Conservation (phyloP, 768 basidiomycete genomes). For the Termitomyces sp. region DNA sequence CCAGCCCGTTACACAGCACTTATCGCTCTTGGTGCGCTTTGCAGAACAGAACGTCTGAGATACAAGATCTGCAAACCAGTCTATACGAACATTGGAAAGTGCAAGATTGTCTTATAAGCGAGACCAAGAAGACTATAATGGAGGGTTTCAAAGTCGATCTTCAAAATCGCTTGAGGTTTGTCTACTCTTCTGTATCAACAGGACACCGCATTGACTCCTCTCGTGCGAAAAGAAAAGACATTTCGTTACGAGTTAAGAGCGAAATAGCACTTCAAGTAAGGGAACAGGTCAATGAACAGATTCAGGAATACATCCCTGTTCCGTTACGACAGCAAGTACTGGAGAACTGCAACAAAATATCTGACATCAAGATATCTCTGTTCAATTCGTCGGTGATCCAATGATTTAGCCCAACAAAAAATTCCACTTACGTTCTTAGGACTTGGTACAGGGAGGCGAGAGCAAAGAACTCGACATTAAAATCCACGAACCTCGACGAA, state of each 20-base stretch:
- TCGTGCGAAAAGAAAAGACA: constrained; percentile 11
- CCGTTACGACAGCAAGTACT: constrained; percentile 37
- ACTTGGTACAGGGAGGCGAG: constrained; percentile 36
- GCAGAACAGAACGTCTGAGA: constrained; percentile 10
- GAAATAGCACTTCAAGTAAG: constrained; percentile 39
- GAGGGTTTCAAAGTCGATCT: constrained; percentile 18
- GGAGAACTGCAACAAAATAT: constrained; percentile 37
- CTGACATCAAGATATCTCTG: constrained; percentile 37
- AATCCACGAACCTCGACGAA: constrained; percentile 35
- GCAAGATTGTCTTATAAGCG: constrained; percentile 17
- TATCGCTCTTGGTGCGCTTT: neutral
- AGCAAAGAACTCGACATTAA: constrained; percentile 38
- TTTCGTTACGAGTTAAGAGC: constrained; percentile 31
- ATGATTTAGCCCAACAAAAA: neutral
- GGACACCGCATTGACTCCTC: neutral
- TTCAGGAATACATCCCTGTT: constrained; percentile 41
- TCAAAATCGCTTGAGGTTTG: constrained; percentile 26
- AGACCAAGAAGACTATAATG: constrained; percentile 20
- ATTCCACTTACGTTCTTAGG: neutral
- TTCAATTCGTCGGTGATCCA: constrained; percentile 44
- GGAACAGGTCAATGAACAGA: constrained; percentile 42
- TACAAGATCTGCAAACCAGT: constrained; percentile 15
- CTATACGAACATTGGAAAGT: constrained; percentile 12
- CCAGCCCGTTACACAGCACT: neutral
- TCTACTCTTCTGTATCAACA: neutral